These are phyloP conservation scores for Trichosporon asahii DNA, from an alignment of 1,284 basidiomycete genomes.

Conservation along the genomic window DNA sequence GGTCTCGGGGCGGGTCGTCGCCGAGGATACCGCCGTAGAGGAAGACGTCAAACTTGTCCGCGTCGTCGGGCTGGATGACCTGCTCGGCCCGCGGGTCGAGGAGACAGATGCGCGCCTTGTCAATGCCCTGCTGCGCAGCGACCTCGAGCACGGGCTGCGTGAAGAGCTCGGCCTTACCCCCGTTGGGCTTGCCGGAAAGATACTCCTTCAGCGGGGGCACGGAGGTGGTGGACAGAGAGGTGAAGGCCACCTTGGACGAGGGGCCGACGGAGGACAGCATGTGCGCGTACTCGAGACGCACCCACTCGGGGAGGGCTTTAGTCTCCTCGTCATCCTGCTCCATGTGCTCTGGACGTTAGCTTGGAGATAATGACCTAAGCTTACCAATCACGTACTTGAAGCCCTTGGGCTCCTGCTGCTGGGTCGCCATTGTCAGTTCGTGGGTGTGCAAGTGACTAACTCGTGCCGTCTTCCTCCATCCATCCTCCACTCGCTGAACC, in stretches of 20 bases:
- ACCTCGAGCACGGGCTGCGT: constrained; percentile 64
- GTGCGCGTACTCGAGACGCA: constrained; percentile 70
- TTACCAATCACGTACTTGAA: constrained; percentile 49
- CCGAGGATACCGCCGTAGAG: constrained; percentile 66
- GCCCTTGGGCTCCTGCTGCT: constrained; percentile 22
- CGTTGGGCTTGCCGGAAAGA: constrained; percentile 42
- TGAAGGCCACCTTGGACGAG: constrained; percentile 69
- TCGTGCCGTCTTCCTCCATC: not conserved
- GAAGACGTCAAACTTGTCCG: constrained; percentile 73
- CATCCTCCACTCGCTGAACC: not conserved
- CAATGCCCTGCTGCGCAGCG: constrained; percentile 50
- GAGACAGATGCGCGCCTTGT: constrained; percentile 68
- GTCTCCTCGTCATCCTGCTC: constrained; percentile 80
- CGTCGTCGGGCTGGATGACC: constrained; percentile 69
- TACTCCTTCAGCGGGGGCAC: constrained; percentile 59
- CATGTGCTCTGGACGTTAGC: constrained; percentile 72
- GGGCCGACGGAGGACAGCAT: constrained; percentile 74
- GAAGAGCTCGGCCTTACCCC: constrained; percentile 59
- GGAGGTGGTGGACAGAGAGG: constrained; percentile 71
- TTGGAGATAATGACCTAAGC: not conserved
- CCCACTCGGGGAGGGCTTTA: constrained; percentile 73
- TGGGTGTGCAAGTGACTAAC: not conserved
- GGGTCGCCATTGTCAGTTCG: not conserved
- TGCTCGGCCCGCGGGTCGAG: constrained; percentile 78
- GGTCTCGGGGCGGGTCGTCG: constrained; percentile 51